Evolutionary conservation across 345 rosid species (phyloP).

Genomic region (Adansonia digitata): DNA sequence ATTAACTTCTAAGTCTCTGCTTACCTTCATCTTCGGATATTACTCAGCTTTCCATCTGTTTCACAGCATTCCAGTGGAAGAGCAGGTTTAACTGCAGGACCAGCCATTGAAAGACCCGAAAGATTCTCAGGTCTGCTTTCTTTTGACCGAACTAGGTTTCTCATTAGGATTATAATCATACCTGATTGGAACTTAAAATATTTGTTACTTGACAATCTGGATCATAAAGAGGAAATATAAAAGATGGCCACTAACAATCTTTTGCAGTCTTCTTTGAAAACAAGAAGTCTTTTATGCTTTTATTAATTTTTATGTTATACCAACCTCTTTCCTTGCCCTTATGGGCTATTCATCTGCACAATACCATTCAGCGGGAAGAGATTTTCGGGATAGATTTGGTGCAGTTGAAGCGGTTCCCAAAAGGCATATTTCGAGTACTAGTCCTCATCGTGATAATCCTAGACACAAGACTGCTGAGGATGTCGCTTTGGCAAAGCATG

Average conservation of each 20-base stretch:
- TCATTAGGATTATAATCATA: not conserved
- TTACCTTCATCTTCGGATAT: not conserved
- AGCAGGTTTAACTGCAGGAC: conserved; percentile 43
- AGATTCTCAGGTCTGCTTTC: conserved; percentile 36
- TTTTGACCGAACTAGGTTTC: not conserved
- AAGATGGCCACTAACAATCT: not conserved
- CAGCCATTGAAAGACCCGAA: conserved; percentile 47
- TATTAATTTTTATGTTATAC: not conserved
- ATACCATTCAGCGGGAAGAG: conserved; percentile 43
- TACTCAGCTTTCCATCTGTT: conserved; percentile 3
- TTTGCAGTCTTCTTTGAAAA: not conserved
- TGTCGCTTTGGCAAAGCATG: conserved; percentile 46
- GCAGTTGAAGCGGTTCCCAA: conserved; percentile 67
- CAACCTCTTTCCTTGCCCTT: not conserved
- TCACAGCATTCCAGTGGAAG: conserved; percentile 42
- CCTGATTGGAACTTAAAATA: not conserved
- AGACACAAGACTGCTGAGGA: conserved; percentile 56
- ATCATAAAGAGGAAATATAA: not conserved
- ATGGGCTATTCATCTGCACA: conserved; percentile 4
- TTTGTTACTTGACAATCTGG: not conserved
- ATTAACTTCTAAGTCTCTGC: not conserved
- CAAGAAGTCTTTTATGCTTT: not conserved
- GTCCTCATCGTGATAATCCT: conserved; percentile 39
- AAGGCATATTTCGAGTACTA: conserved; percentile 38
- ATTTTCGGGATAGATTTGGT: conserved; percentile 54